These are phyloP conservation scores for Punica granatum DNA, from an alignment of 345 rosid genomes.

Conservation along the genomic window DNA sequence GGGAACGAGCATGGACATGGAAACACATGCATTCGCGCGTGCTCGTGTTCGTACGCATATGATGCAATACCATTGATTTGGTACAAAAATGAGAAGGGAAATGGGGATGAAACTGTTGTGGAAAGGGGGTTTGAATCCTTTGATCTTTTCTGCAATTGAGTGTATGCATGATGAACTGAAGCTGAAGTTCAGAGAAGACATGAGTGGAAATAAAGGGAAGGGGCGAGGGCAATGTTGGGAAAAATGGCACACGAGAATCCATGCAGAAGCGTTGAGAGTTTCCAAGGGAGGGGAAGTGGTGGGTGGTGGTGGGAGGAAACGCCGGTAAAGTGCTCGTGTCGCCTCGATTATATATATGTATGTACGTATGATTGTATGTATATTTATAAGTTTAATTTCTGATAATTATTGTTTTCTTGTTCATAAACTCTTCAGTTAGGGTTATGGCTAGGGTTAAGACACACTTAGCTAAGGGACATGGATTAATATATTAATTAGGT, in stretches of 20 bases:
- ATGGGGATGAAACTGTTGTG: too few species aligned
- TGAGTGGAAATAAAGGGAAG: constrained; percentile 13
- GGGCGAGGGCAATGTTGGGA: constrained; percentile 23
- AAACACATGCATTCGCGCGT: too few species aligned
- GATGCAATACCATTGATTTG: too few species aligned
- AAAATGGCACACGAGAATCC: constrained; percentile 45
- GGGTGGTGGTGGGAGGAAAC: constrained; percentile 88
- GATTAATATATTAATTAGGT: not conserved
- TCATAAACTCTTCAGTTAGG: constrained; percentile 14
- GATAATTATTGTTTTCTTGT: constrained; percentile 12
- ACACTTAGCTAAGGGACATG: constrained; percentile 2
- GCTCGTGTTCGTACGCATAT: too few species aligned
- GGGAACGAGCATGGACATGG: too few species aligned
- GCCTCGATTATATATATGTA: constrained; percentile 36
- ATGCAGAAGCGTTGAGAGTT: constrained; percentile 40
- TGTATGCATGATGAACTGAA: too few species aligned
- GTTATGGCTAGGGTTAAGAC: constrained; percentile 13
- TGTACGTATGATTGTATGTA: not conserved
- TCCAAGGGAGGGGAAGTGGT: constrained; percentile 34
- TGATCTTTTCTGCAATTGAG: not conserved
- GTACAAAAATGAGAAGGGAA: not conserved
- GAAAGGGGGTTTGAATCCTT: not conserved
- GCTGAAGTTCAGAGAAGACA: not conserved
- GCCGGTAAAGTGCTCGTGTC: constrained; percentile 98
- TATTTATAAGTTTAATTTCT: not conserved